A percentile compares a stretch with the other conserved stretches of the same genome.
These are phyloP conservation scores for Populus pruinosa DNA, from an alignment of 345 rosid species.

Conservation along the genomic window DNA sequence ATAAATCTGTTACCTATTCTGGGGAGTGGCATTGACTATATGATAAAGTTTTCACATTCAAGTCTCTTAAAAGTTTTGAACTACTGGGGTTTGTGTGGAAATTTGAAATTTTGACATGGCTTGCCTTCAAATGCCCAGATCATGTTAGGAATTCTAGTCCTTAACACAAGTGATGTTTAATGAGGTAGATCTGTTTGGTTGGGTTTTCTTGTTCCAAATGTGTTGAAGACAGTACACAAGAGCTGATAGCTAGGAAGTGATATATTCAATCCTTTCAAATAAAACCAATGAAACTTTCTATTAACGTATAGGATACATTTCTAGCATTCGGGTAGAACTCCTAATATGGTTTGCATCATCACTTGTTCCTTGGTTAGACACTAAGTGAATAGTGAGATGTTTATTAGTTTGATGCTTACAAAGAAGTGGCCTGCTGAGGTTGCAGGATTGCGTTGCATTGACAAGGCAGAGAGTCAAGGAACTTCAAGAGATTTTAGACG, in stretches of 20 bases:
- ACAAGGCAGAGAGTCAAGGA: constrained; percentile 60
- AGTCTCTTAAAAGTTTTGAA: neutral
- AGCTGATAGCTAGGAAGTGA: neutral
- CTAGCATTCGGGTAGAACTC: neutral
- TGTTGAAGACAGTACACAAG: neutral
- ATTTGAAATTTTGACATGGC: neutral
- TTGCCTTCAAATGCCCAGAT: neutral
- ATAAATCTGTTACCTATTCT: neutral
- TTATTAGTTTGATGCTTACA: neutral
- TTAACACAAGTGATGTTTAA: neutral
- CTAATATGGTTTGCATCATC: neutral
- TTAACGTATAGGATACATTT: neutral
- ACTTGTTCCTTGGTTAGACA: neutral
- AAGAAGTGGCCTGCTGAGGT: constrained; percentile 5
- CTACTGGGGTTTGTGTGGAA: neutral
- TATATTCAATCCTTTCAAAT: no score
- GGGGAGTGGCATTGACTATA: neutral
- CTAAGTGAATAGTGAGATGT: neutral
- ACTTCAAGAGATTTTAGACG: constrained; percentile 47
- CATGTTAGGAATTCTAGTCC: neutral
- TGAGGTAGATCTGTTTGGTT: neutral
- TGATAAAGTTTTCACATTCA: neutral
- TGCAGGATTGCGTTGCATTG: constrained; percentile 63
- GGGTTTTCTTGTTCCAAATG: neutral
- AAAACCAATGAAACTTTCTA: neutral